These are phyloP conservation scores for Rauvolfia tetraphylla DNA, from an alignment of 257 asterid species.

Conservation along the genomic window DNA sequence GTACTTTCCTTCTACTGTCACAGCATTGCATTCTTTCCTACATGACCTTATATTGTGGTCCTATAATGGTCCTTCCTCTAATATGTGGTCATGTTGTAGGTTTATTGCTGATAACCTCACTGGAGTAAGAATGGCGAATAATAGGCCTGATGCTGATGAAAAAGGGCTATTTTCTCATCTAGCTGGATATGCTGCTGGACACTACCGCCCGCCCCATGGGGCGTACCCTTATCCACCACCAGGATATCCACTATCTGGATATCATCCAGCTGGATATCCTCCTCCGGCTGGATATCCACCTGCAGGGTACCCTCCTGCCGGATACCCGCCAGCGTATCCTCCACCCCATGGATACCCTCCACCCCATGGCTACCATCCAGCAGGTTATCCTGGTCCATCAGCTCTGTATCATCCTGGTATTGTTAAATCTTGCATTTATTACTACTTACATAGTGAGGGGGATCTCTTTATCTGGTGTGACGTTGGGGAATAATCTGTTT, in stretches of 20 bases:
- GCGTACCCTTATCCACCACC: slow-evolving; percentile 41
- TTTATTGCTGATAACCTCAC: not conserved
- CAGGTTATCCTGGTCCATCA: slow-evolving; percentile 55
- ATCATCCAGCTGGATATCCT: slow-evolving; percentile 41
- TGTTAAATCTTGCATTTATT: not conserved
- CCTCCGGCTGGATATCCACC: slow-evolving; percentile 36
- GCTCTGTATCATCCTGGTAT: slow-evolving; percentile 38
- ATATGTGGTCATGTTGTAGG: not conserved
- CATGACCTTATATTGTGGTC: not conserved
- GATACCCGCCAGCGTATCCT: slow-evolving; percentile 42
- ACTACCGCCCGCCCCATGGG: slow-evolving; percentile 33
- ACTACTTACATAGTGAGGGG: not conserved
- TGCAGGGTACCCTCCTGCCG: slow-evolving; percentile 31
- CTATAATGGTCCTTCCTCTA: not conserved
- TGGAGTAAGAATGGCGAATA: slow-evolving; percentile 31
- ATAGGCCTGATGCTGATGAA: slow-evolving; percentile 37
- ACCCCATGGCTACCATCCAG: slow-evolving; percentile 46
- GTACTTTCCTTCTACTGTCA: not conserved
- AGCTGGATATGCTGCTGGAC: slow-evolving; percentile 35
- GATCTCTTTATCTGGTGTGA: not conserved
- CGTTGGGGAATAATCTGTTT: not conserved
- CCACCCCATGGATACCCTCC: slow-evolving; percentile 55
- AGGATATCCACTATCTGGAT: slow-evolving; percentile 31
- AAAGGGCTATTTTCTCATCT: slow-evolving; percentile 72
- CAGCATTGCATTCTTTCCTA: not conserved